phyloP scores from a whole-genome alignment of 352 stramenopile species.

The Pelagophyceae sp. region DNA sequence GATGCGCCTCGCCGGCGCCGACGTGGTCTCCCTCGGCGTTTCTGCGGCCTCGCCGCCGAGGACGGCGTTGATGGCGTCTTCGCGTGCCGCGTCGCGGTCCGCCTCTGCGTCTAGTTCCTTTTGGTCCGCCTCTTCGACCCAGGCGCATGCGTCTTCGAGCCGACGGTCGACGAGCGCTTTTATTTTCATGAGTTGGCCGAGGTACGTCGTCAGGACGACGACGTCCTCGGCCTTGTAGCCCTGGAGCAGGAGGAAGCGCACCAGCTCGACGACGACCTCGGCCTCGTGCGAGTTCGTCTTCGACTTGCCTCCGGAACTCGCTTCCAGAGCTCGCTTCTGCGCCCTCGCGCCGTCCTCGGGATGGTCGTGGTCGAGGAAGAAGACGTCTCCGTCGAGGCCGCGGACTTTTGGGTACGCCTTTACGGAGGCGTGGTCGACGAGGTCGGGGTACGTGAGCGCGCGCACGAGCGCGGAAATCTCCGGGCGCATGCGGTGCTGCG shows the following conservation, averaged over 20 bases:
- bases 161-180: slow-evolving; percentile 27
- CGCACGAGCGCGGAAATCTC: slow-evolving; percentile 54
- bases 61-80: too few relatives aligned
- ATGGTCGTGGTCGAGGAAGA: slow-evolving; percentile 49
- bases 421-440: slow-evolving; percentile 42
- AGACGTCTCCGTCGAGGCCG: slow-evolving; percentile 47
- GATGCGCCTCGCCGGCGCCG: too few relatives aligned
- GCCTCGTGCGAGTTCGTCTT: too few relatives aligned
- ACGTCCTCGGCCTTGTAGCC: slow-evolving; percentile 44
- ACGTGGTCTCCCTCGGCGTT: too few relatives aligned
- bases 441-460: slow-evolving; percentile 45
- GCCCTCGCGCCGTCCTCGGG: slow-evolving; percentile 34
- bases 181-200: slow-evolving; percentile 50
- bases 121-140: too few relatives aligned
- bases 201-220: slow-evolving; percentile 55
- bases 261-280: slow-evolving; percentile 41
- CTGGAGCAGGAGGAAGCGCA: slow-evolving; percentile 49
- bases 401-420: slow-evolving; percentile 36
- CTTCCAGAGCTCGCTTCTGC: too few relatives aligned
- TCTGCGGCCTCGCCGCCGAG: too few relatives aligned
- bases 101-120: too few relatives aligned
- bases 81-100: too few relatives aligned
- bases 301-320: too few relatives aligned
- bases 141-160: slow-evolving; percentile 8
- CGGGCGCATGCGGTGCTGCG: slow-evolving; percentile 55